Conservation (phyloP, 1,284 basidiomycete genomes). For the Trametes pubescens region DNA sequence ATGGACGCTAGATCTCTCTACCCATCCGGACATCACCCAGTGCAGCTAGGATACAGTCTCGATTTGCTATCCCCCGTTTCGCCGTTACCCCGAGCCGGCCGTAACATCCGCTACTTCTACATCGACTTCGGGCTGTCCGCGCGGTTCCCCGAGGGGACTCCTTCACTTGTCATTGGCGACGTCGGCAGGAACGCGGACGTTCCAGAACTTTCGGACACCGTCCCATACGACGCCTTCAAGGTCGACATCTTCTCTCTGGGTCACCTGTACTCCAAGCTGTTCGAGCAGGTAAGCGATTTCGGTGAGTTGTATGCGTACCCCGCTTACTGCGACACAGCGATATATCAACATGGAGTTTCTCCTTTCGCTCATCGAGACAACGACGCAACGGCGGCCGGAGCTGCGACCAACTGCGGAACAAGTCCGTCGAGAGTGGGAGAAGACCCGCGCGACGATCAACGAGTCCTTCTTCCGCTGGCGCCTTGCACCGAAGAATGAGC, state of each 20-base stretch:
- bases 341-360: constrained; percentile 5
- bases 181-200: constrained; percentile 31
- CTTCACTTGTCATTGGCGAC: constrained; percentile 7
- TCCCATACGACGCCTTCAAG: constrained; percentile 41
- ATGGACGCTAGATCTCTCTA: constrained; percentile 38
- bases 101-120: constrained; percentile 37
- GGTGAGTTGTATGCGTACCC: too few relatives aligned
- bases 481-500: constrained; percentile 13
- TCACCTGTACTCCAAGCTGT: constrained; percentile 27
- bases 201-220: constrained; percentile 37
- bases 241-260: constrained; percentile 42
- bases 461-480: constrained; percentile 15
- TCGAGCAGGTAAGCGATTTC: constrained; percentile 10
- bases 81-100: constrained; percentile 18
- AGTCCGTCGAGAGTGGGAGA: not conserved
- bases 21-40: constrained; percentile 38
- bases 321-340: too few relatives aligned
- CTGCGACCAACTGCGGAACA: not conserved
- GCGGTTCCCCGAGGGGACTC: constrained; percentile 10
- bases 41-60: constrained; percentile 2
- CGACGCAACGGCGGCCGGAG: not conserved
- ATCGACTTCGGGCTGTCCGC: constrained; percentile 40
- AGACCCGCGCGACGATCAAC: not conserved
- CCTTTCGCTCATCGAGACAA: not conserved
- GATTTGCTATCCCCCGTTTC: constrained; percentile 2